Evolutionary conservation across 306 rosid genomes (phyloP).

Genomic region (Vicia faba): DNA sequence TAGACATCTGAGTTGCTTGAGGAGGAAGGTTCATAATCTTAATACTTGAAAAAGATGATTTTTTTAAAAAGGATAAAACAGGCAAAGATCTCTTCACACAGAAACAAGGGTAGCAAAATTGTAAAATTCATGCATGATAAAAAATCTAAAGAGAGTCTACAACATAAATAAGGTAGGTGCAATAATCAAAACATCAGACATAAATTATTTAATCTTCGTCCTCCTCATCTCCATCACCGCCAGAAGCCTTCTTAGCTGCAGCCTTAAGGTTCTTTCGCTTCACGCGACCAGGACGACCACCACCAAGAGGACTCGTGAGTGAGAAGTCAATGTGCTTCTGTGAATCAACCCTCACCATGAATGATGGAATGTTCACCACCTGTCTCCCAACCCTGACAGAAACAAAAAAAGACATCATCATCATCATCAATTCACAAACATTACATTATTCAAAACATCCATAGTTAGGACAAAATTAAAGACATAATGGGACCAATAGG

Average conservation of each 20-base stretch:
- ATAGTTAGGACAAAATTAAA: not conserved
- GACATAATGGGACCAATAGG: not conserved
- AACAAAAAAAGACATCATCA: not conserved
- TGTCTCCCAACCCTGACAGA: constrained; percentile 71
- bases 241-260: constrained; percentile 76
- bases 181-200: not conserved
- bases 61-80: not conserved
- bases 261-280: constrained; percentile 64
- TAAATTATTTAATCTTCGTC: constrained; percentile 56
- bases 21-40: too few species aligned
- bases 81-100: not conserved
- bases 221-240: constrained; percentile 73
- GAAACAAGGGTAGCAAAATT: not conserved
- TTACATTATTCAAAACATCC: too few species aligned
- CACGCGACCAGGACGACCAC: constrained; percentile 70
- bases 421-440: not conserved
- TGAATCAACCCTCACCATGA: constrained; percentile 70
- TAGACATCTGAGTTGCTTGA: too few species aligned
- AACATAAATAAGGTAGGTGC: not conserved
- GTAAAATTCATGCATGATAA: not conserved
- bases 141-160: constrained; percentile 32
- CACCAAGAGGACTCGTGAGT: constrained; percentile 71
- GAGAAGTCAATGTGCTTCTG: constrained; percentile 79
- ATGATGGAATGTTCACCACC: constrained; percentile 72
- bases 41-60: not conserved